Base-by-base conservation (phyloP, 2,329 filamentous ascomycete species). In the Hypoxylon sp. region DNA sequence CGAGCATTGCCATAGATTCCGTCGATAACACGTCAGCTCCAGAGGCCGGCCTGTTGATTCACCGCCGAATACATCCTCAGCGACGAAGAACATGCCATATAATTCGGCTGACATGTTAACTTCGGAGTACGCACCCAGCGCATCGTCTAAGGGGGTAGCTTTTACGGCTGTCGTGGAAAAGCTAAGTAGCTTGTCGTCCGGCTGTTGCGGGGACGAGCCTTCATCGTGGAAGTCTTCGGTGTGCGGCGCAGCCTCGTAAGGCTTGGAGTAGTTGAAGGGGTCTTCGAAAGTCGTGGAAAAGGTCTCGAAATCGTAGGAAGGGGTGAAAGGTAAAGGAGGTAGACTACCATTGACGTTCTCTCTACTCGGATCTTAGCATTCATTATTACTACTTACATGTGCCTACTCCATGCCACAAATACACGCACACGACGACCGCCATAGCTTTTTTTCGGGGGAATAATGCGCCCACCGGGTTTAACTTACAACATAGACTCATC, bases 1-100 rank as follows among this genome's bases (percentile, higher is more conserved):
- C 0, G 93, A 95, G 72, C 97, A 97, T 80, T 98, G 94, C 85
- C 97, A 98, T 50, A 98, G 84, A 76, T 98, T 98, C 55, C 95
- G 89, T 46, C 95, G 90, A 78, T 98, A 98, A 84, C 95, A 98
- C 0, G 95, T 98, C 77, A 98, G 82, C 81, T 98, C 95, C 55
- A 91, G 86, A 0, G 91, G 90, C 4, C 89, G 82, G 7, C 84
- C 85, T 2, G 81, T 78, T 49, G 80, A 84, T 53, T 88, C 82
- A 80, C 87, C 80, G 79, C 89, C 79, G 82, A 93, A 94, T 4
- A 93, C 91, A 73, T 93, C 92, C 77, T 95, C 92, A 48, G 92
- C 92, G 25, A 95, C 87, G 76, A 94, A 94, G 83, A 95, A 95
- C 92, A 95, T 94, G 85, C 92, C 92, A 75, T 93, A 92, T 11